These are phyloP conservation scores for Clavispora vitiphila DNA, from an alignment of 805 yeast genomes.

Conservation along the genomic window DNA sequence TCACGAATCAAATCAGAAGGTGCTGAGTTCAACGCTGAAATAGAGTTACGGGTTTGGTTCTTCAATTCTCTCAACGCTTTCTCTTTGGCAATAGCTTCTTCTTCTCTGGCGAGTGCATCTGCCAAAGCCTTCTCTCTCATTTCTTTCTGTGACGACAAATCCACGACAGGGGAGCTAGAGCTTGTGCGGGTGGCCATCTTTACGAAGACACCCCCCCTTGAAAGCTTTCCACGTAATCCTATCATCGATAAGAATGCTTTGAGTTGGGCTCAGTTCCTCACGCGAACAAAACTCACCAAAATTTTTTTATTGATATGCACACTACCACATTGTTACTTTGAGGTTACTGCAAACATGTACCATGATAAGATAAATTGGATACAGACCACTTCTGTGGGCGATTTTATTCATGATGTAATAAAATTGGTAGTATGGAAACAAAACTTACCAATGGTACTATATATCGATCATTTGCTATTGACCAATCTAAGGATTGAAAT, in stretches of 20 bases:
- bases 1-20: constrained; percentile 27
- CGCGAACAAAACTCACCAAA: not conserved
- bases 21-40: constrained; percentile 29
- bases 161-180: not conserved
- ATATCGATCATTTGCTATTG: not conserved
- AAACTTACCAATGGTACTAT: not conserved
- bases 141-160: constrained; percentile 18
- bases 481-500: not conserved
- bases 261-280: not conserved
- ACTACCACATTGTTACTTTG: not conserved
- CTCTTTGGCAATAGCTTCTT: constrained; percentile 32
- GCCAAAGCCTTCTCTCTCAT: constrained; percentile 38
- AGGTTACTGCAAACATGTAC: too few relatives aligned
- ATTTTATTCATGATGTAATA: not conserved
- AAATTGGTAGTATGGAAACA: too few relatives aligned
- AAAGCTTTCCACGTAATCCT: not conserved
- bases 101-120: constrained; percentile 40
- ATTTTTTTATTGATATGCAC: not conserved
- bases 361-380: not conserved
- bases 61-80: constrained; percentile 31
- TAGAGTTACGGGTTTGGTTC: constrained; percentile 20
- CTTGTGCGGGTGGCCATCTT: not conserved
- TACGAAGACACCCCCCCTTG: not conserved
- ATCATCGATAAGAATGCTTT: not conserved
- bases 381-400: not conserved